phyloP scores from a whole-genome alignment of 2,329 filamentous ascomycete species.

The Scedosporium minutisporum region DNA sequence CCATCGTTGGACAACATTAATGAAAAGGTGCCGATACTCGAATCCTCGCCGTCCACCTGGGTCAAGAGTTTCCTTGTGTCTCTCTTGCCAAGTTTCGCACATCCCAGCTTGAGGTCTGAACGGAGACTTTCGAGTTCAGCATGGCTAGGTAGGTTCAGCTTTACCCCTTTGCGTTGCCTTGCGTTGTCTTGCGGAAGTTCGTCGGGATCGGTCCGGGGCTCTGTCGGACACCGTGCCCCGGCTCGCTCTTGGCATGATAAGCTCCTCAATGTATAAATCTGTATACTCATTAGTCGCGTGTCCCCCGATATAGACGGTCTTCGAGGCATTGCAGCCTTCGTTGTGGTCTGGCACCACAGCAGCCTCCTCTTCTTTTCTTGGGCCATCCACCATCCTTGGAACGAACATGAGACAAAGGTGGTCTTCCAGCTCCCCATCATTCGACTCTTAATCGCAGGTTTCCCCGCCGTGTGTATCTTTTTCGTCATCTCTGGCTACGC shows the following conservation, averaged over 20 bases:
- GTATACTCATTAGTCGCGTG: neutral
- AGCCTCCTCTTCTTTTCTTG: slow-evolving; percentile 5
- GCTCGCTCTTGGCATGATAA: neutral
- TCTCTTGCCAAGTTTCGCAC: slow-evolving; percentile 4
- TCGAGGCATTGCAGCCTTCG: slow-evolving; percentile 55
- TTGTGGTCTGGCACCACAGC: slow-evolving; percentile 54
- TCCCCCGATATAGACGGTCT: slow-evolving; percentile 49
- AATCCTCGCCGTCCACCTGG: neutral
- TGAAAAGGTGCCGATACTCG: neutral
- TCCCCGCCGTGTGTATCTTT: slow-evolving; percentile 47
- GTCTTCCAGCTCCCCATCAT: slow-evolving; percentile 45
- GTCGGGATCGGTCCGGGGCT: neutral
- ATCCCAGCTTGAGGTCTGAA: neutral
- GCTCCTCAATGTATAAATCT: neutral
- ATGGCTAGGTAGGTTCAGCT: neutral
- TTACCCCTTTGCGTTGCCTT: too few species aligned
- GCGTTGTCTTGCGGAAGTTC: too few species aligned
- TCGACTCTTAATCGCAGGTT: slow-evolving; percentile 50
- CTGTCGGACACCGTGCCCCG: neutral
- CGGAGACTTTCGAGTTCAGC: neutral
- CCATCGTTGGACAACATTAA: neutral
- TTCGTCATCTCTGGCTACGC: slow-evolving; percentile 51
- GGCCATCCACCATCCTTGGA: slow-evolving; percentile 5
- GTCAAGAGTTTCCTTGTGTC: neutral
- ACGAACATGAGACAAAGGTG: slow-evolving; percentile 3